These are phyloP conservation scores for Choiromyces venosus DNA, from an alignment of 495 filamentous ascomycete species.

Conservation along the genomic window DNA sequence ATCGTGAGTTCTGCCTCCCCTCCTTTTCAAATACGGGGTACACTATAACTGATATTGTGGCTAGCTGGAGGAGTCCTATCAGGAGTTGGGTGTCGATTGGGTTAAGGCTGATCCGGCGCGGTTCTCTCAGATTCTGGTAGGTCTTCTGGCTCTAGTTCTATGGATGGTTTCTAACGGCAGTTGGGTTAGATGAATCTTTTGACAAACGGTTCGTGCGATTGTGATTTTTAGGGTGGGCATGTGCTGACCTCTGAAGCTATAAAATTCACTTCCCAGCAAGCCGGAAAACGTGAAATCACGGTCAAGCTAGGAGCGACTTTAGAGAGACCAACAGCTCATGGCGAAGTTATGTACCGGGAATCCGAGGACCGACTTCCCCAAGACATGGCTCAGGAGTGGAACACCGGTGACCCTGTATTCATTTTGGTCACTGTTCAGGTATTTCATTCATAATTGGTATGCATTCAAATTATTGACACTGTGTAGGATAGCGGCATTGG, in stretches of 20 bases:
- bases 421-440: conserved; percentile 35
- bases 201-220: conserved; percentile 3
- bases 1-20: conserved; percentile 13
- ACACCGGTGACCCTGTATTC: conserved; percentile 31
- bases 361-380: conserved; percentile 15
- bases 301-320: conserved; percentile 65
- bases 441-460: conserved; percentile 45
- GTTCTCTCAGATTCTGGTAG: conserved; percentile 38
- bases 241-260: conserved; percentile 68
- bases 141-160: not conserved
- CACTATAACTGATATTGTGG: not conserved
- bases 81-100: conserved; percentile 33
- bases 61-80: conserved; percentile 35
- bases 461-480: conserved; percentile 53
- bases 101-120: conserved; percentile 37
- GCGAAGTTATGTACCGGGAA: conserved; percentile 29
- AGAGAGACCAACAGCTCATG: conserved; percentile 48
- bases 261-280: conserved; percentile 61
- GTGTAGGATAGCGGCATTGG: conserved; percentile 69
- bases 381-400: conserved; percentile 28
- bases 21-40: not conserved
- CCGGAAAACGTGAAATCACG: conserved; percentile 56
- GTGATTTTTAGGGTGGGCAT: conserved; percentile 13
- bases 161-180: not conserved
- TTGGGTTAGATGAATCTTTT: not conserved